Percentiles rank a stretch among this genome's conserved stretches.
These are phyloP conservation scores for Allium cepa DNA, from an alignment of 106 monocot genomes.

Conservation along the genomic window DNA sequence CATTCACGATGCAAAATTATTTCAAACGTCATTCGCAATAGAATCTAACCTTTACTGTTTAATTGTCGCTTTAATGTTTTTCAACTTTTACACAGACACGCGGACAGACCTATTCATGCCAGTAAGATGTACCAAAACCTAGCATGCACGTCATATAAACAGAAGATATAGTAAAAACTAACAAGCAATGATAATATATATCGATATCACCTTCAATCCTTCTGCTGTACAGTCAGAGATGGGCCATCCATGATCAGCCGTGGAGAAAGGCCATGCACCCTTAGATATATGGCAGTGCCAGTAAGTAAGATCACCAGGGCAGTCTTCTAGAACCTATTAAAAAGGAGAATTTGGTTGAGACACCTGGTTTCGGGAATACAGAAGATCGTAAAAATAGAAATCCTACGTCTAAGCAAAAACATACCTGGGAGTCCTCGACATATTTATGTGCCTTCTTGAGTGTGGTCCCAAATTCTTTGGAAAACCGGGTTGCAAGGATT, in stretches of 20 bases:
- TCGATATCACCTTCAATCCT: slow-evolving; percentile 53
- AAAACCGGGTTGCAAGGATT: slow-evolving; percentile 52
- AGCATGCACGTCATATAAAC: no score
- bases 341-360: background rate
- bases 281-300: slow-evolving; percentile 94
- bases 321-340: slow-evolving; percentile 53
- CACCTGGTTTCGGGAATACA: background rate
- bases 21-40: no score
- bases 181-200: no score
- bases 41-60: no score
- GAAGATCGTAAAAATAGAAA: background rate
- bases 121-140: no score
- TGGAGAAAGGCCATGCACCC: slow-evolving; percentile 93
- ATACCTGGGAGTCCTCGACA: slow-evolving; percentile 75
- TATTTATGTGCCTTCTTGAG: slow-evolving; percentile 65
- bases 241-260: slow-evolving; percentile 85
- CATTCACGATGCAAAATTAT: no score
- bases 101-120: no score
- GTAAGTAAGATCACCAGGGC: slow-evolving; percentile 63
- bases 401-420: background rate
- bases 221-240: slow-evolving; percentile 86
- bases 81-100: no score
- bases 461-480: slow-evolving; percentile 50
- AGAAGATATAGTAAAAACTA: no score
- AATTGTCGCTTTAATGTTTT: no score